Base-by-base conservation (phyloP, 345 rosid species). In the Pistacia vera region DNA sequence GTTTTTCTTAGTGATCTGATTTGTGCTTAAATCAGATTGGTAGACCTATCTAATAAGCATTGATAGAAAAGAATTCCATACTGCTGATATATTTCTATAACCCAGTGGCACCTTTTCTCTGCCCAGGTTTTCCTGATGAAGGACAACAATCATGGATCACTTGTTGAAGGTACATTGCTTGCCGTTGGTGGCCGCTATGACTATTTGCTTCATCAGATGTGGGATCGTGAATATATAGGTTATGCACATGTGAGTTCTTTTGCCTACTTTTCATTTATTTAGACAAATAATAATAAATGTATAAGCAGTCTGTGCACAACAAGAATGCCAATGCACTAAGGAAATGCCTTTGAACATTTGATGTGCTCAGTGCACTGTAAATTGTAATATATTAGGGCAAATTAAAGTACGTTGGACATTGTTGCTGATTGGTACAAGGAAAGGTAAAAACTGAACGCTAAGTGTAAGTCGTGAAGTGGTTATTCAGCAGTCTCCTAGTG, bases 131-230 rank as follows among this genome's bases (percentile, higher is more conserved):
- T 85, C 83, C 74, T 88, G 68, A 87, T 79, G 71, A 90, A 84
- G 89, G 95, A 88, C 73, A 91, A 87, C 83, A 86, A 76, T 83
- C 81, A 88, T 59, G 93, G 92, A 78, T 81, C 98, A 75, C 84
- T 85, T 79, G 64, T 78, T 75, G 98, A 92, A 84, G 95, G 90
- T 16, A 83, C 85, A 76, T 83, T 93, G 84, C 94, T 95, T 78
- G 99, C 98, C 78, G 81, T 88, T 79, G 99, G 99, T 68, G 99
- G 99, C 70, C 93, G 99, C 79, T 95, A 95, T 83, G 94, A 95
- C 73, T 82, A 85, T 84, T 84, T 95, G 86, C 89, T 93, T 82
- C 93, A 84, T 73, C 96, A 88, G 77, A 85, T 86, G 85, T 91
- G 94, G 86, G 91, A 84, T 78, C 88, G 62, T 69, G 94, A 89